Percentiles rank a stretch among this genome's conserved stretches.
These are phyloP conservation scores for Adansonia grandidieri DNA, from an alignment of 441 rosid genomes.

Conservation along the genomic window DNA sequence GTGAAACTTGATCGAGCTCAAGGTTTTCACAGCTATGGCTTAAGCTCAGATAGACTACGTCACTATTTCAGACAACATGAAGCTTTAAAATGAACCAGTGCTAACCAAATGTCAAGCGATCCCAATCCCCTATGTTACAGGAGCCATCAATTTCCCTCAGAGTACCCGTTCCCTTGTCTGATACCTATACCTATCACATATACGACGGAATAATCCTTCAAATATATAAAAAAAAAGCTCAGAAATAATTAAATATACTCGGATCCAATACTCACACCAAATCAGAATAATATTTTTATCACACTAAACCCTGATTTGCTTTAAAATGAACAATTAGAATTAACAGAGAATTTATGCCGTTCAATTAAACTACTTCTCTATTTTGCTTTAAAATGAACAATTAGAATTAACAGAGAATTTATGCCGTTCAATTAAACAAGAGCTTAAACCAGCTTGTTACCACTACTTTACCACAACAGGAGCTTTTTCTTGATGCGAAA, in stretches of 20 bases:
- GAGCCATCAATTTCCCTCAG: too few species aligned
- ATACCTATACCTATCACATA: too few species aligned
- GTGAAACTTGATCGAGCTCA: too few species aligned
- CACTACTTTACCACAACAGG: constrained; percentile 12
- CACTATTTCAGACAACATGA: too few species aligned
- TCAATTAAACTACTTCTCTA: neutral
- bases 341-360: neutral
- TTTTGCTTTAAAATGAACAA: neutral
- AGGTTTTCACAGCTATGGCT: too few species aligned
- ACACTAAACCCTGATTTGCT: neutral
- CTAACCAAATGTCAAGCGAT: too few species aligned
- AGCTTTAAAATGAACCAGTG: too few species aligned
- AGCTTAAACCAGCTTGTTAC: neutral
- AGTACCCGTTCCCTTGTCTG: too few species aligned
- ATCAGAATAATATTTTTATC: neutral
- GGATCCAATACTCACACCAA: neutral
- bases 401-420: neutral
- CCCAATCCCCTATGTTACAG: too few species aligned
- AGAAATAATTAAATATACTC: neutral
- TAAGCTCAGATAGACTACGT: too few species aligned
- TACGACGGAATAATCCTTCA: too few species aligned
- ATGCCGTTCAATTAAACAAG: neutral
- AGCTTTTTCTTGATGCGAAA: constrained; percentile 26
- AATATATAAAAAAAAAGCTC: neutral
- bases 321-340: neutral